Evolutionary conservation across 495 filamentous ascomycete species (phyloP), one percentile per base, ranked within the genome.

Genomic region (Cairneyella variabilis): DNA sequence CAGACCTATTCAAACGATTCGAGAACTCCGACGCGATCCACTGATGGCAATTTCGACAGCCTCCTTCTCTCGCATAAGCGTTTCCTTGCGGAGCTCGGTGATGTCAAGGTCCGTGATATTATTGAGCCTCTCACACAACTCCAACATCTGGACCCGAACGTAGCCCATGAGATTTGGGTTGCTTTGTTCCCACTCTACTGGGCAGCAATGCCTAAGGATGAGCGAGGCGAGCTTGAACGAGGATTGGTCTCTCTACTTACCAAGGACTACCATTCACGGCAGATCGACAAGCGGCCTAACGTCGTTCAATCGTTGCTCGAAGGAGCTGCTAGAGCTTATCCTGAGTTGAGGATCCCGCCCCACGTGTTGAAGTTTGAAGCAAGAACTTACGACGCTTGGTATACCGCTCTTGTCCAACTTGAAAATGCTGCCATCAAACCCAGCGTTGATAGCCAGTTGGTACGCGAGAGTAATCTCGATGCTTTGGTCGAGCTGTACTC

Each of bases 361-460:
- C 95, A 97, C 67, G 88, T 97, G 40, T 80, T 97, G 73, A 97
- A 97, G 62, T 96, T 90, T 62, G 78, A 91, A 12, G 90, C 88
- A 18, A 86, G 84, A 62, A 93, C 88, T 0, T 97, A 92, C 61
- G 90, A 97, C 70, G 90, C 84, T 3, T 97, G 95, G 95, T 97
- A 97, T 62, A 92, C 88, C 30, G 88, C 89, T 20, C 76, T 91
- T 0, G 82, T 79, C 20, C 86, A 90, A 56, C 76, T 97, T 47
- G 95, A 99, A 63, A 88, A 92, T 44, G 79, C 82, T 34, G 88
- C 88, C 1, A 84, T 95, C 57, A 81, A 82, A 38, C 91, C 95
- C 1, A 79, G 88, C 44, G 82, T 91, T 48, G 92, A 99, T 61
- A 92, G 89, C 1, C 67, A 85, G 4, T 76, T 77, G 36, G 87